phyloP scores from a whole-genome alignment of 2,329 filamentous ascomycete species.

The Neodidymelliopsis sp. region DNA sequence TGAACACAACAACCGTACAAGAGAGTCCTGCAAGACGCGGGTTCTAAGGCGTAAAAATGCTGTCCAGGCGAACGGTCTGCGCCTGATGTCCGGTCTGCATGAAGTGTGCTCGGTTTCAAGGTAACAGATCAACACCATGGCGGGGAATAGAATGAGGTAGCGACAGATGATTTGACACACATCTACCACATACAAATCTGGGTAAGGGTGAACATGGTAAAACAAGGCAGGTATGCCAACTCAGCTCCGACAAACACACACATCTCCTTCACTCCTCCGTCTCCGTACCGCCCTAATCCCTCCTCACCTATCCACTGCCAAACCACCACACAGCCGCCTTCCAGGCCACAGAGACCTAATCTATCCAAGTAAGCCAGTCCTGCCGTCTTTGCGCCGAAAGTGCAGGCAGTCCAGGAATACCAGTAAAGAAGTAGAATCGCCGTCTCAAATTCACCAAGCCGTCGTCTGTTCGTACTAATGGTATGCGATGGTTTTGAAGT shows the following conservation, averaged over 20 bases:
- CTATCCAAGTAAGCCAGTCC: conserved; percentile 36
- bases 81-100: no score
- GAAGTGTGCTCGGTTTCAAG: no score
- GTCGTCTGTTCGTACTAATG: conserved; percentile 46
- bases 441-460: conserved; percentile 47
- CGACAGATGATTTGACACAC: conserved; percentile 27
- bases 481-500: conserved; percentile 48
- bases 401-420: conserved; percentile 17
- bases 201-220: conserved; percentile 22
- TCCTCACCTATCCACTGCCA: conserved; percentile 35
- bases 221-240: conserved; percentile 29
- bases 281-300: conserved; percentile 19
- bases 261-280: conserved; percentile 18
- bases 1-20: no score
- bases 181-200: conserved; percentile 24
- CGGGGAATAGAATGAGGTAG: not conserved
- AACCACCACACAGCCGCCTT: conserved; percentile 44
- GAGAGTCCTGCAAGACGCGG: no score
- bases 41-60: no score
- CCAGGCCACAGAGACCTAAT: conserved; percentile 32
- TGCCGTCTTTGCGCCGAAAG: conserved; percentile 14
- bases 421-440: conserved; percentile 27
- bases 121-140: no score
- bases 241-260: conserved; percentile 41
- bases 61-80: no score